Evolutionary conservation across 306 rosid genomes (phyloP).

Genomic region (Potentilla sterilis): DNA sequence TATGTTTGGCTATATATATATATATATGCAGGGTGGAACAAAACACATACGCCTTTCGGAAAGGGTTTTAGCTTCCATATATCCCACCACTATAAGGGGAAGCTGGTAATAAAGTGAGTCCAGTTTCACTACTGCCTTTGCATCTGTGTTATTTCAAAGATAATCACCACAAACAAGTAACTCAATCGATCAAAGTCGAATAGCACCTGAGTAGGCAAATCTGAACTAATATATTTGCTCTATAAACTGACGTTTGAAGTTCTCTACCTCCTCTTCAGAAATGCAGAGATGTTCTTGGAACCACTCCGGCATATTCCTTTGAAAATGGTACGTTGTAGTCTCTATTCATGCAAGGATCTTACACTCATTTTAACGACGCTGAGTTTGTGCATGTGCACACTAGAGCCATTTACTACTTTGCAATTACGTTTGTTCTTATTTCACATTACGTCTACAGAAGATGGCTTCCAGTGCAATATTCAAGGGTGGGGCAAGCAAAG

Average conservation of each 20-base stretch:
- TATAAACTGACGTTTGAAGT: neutral
- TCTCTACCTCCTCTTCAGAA: conserved; percentile 31
- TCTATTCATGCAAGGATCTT: neutral
- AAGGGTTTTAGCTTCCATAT: conserved; percentile 59
- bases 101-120: conserved; percentile 55
- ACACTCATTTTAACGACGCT: neutral
- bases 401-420: neutral
- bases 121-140: neutral
- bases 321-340: conserved; percentile 39
- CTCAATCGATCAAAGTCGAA: neutral
- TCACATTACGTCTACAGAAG: conserved; percentile 32
- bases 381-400: too few relatives aligned
- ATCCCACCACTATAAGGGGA: conserved; percentile 54
- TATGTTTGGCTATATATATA: conserved; percentile 1
- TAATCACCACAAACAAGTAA: neutral
- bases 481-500: conserved; percentile 22
- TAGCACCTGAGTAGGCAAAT: neutral
- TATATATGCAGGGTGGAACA: conserved; percentile 48
- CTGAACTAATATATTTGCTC: neutral
- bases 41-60: conserved; percentile 40
- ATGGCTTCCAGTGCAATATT: conserved; percentile 14
- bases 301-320: conserved; percentile 51
- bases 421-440: neutral
- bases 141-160: neutral
- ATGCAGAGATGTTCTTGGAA: conserved; percentile 57